These are phyloP conservation scores for Candida endomychidarum DNA, from an alignment of 805 yeast species.

Conservation along the genomic window DNA sequence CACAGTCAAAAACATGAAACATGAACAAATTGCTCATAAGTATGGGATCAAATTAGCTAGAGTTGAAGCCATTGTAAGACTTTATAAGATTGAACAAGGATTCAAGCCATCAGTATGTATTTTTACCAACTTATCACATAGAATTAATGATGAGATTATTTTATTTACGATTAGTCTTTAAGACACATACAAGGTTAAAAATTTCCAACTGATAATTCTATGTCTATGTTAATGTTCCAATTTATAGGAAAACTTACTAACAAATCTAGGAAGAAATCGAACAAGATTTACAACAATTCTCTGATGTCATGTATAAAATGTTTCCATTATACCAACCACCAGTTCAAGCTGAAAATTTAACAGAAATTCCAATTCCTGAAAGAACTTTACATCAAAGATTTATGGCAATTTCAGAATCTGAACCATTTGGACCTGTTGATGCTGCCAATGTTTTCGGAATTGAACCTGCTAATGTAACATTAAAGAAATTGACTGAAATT, in stretches of 20 bases:
- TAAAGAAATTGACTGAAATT: slow-evolving; percentile 64
- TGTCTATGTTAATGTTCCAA: too few relatives aligned
- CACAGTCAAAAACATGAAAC: slow-evolving; percentile 49
- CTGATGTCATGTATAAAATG: slow-evolving; percentile 67
- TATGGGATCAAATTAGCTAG: slow-evolving; percentile 82
- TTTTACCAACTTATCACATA: background rate
- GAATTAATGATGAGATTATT: slow-evolving; percentile 16
- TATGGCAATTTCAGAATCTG: slow-evolving; percentile 87
- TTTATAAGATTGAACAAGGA: slow-evolving; percentile 62
- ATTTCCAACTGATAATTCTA: slow-evolving; percentile 13
- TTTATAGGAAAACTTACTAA: slow-evolving; percentile 37
- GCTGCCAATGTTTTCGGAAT: slow-evolving; percentile 83
- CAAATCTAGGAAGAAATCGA: slow-evolving; percentile 47
- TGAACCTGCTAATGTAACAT: slow-evolving; percentile 83
- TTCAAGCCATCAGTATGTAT: slow-evolving; percentile 63
- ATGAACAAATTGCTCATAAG: slow-evolving; percentile 74
- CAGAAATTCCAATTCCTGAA: slow-evolving; percentile 91
- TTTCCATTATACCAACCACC: slow-evolving; percentile 65
- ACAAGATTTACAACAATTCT: slow-evolving; percentile 58
- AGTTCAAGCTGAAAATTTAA: slow-evolving; percentile 63
- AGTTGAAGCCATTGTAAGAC: slow-evolving; percentile 80
- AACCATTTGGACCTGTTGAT: slow-evolving; percentile 93
- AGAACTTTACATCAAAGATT: slow-evolving; percentile 81
- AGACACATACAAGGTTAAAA: slow-evolving; percentile 45
- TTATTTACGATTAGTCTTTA: slow-evolving; percentile 75